These are phyloP conservation scores for Cystobasidiopsis lactophilus DNA, from an alignment of 768 basidiomycete genomes.

Conservation along the genomic window DNA sequence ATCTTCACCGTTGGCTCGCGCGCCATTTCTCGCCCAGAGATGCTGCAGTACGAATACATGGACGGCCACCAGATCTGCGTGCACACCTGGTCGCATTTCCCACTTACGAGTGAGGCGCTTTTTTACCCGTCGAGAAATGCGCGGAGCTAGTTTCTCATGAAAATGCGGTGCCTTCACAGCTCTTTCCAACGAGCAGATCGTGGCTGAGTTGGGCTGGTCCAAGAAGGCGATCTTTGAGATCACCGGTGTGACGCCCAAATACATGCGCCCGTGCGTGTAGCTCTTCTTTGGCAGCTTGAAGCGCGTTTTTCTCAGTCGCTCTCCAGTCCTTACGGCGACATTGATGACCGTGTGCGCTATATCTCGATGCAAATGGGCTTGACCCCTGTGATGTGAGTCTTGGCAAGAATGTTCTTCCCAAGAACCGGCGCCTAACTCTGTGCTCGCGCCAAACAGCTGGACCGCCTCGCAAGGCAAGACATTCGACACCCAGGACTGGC, in stretches of 20 bases:
- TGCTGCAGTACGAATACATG: slow-evolving; percentile 55
- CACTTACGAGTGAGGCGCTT: slow-evolving; percentile 32
- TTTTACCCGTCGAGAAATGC: background rate
- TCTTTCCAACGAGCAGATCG: slow-evolving; percentile 39
- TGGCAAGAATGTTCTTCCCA: slow-evolving; percentile 13
- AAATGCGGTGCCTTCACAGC: slow-evolving; percentile 53
- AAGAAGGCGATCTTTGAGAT: slow-evolving; percentile 66
- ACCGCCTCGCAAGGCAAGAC: slow-evolving; percentile 43
- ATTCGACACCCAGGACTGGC: slow-evolving; percentile 62
- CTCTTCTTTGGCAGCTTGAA: background rate
- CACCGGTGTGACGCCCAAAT: slow-evolving; percentile 45
- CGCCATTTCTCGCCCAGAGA: slow-evolving; percentile 46
- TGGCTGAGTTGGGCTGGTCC: slow-evolving; percentile 57
- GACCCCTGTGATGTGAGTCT: slow-evolving; percentile 55
- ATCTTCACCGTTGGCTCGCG: slow-evolving; percentile 78
- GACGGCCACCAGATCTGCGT: slow-evolving; percentile 53
- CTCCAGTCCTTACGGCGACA: slow-evolving; percentile 29
- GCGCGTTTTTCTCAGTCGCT: background rate
- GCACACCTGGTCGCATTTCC: slow-evolving; percentile 56
- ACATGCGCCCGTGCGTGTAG: slow-evolving; percentile 29
- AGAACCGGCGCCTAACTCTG: slow-evolving; percentile 26
- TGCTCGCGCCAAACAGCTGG: slow-evolving; percentile 28
- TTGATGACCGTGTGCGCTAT: slow-evolving; percentile 60
- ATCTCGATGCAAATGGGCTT: slow-evolving; percentile 64
- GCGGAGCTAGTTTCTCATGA: slow-evolving; percentile 45